Evolutionary conservation across 805 yeast species (phyloP).

Genomic region (Kodamaea fukazawae): DNA sequence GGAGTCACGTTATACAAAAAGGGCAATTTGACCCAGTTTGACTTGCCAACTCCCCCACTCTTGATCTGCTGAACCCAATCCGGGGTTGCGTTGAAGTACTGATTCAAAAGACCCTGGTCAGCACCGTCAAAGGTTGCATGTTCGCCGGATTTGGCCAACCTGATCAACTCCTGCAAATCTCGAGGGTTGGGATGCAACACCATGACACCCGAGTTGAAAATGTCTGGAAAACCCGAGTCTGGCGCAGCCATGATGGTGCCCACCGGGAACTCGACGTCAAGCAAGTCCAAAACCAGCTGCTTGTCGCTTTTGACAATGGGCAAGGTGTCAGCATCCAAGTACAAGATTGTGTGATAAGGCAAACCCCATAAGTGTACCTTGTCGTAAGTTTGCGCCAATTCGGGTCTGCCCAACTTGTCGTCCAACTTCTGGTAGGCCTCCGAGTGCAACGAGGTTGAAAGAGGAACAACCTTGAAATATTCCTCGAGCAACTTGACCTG

Average conservation of each 20-base stretch:
- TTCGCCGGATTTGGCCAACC: conserved; percentile 17
- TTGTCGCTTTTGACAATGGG: conserved; percentile 28
- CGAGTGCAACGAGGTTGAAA: conserved; percentile 25
- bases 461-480: conserved; percentile 31
- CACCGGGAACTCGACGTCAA: conserved; percentile 22
- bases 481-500: conserved; percentile 27
- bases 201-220: conserved; percentile 79
- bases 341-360: conserved; percentile 47
- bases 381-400: conserved; percentile 50
- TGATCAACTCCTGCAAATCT: conserved; percentile 42
- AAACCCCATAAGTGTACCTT: conserved; percentile 58
- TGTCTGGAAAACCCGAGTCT: conserved; percentile 91
- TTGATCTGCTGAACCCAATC: conserved; percentile 32
- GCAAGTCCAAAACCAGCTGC: conserved; percentile 28
- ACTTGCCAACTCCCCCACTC: conserved; percentile 2
- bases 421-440: conserved; percentile 23
- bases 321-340: conserved; percentile 64
- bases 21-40: conserved; percentile 70
- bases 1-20: conserved; percentile 82
- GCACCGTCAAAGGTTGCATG: conserved; percentile 72
- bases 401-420: conserved; percentile 48
- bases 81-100: conserved; percentile 53
- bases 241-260: conserved; percentile 55
- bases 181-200: conserved; percentile 50
- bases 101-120: conserved; percentile 87